Evolutionary conservation across 371 early-diverging fungal species (phyloP), one percentile per base, ranked within the genome.

Genomic region (Ordospora pajunii): DNA sequence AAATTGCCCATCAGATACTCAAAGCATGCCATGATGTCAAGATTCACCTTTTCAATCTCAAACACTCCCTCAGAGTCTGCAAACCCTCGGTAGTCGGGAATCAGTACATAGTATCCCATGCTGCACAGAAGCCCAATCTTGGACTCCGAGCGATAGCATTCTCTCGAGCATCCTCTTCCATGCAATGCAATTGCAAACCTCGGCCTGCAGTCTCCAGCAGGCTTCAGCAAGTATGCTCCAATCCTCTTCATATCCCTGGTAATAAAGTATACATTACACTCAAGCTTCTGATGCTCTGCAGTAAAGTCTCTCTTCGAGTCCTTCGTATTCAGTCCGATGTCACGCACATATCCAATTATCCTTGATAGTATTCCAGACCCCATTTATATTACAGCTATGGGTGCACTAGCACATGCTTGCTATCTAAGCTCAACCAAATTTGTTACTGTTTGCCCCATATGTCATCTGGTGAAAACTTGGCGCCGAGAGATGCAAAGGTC

Each of bases 401-500:
- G 32, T 32, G 32, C 5, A 5, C 5, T 32, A 32, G 5, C 32
- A 32, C 5, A 1, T 32, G 32, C 32, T 32, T 32, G 32, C 32
- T 32, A 2, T 5, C 1, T 32, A 32, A 1, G 32, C 32, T 32
- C 32, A 32, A 32, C 32, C 32, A 32, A 32, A 32, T 32, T 32
- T 32, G 32, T 5, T 32, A 32, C 32, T 32, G 32, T 32, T 32
- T 12, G 23, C 49, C 49, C 12, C 12, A 50, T 27, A 72, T 72
- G 73, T 25, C 58, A 62, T 42, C 64, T 1, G 66, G 69, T 50
- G 84, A 84, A 69, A 84, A 78, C 67, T 69, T 83, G 23, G 82
- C 83, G 22, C 96, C 96, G 11, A 86, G 91, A 32, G 92, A 93
- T 84, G 93, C 93, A 22, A 89, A 90, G 85, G 88, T 95, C 22